Base-by-base conservation (phyloP, 2,329 filamentous ascomycete species). In the Orbilia blumenaviensis region DNA sequence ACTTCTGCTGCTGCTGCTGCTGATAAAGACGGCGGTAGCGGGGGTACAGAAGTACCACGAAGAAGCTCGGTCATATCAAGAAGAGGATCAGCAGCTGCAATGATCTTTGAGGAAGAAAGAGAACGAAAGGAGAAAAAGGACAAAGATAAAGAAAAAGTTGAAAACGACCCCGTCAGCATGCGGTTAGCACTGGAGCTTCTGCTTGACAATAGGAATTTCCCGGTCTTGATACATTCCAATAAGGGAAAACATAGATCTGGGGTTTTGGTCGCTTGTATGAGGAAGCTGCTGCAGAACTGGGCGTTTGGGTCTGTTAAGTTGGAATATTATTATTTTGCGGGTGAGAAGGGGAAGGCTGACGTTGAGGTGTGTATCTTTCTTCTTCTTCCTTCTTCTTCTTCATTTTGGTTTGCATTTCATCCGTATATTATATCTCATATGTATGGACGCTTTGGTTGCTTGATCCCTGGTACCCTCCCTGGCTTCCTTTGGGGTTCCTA, bases 191-290 rank as follows among this genome's bases (percentile, higher is more conserved):
- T 80, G 21, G 63, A 66, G 46, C 68, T 80, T 16, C 64, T 80
- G 9, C 77, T 79, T 16, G 79, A 80, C 38, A 74, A 77, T 16
- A 54, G 79, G 6, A 80, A 80, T 62, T 78, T 79, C 67, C 79
- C 79, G 0, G 78, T 80, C 6, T 77, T 80, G 27, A 78, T 80
- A 16, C 79, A 80, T 50, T 79, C 78, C 4, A 80, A 80, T 46
- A 80, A 80, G 66, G 79, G 79, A 21, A 80, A 80, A 44, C 79
- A 80, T 34, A 78, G 79, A 12, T 78, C 74, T 12, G 79, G 79
- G 5, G 79, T 80, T 44, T 42, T 80, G 61, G 79, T 80, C 0
- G 79, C 78, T 9, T 80, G 79, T 61, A 78, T 80, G 78, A 63
- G 79, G 25, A 80, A 79, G 34, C 46, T 79, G 10, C 48, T 80